These are phyloP conservation scores for Pseudonitzschia pungens DNA, from an alignment of 108 stramenopile species.

Conservation along the genomic window DNA sequence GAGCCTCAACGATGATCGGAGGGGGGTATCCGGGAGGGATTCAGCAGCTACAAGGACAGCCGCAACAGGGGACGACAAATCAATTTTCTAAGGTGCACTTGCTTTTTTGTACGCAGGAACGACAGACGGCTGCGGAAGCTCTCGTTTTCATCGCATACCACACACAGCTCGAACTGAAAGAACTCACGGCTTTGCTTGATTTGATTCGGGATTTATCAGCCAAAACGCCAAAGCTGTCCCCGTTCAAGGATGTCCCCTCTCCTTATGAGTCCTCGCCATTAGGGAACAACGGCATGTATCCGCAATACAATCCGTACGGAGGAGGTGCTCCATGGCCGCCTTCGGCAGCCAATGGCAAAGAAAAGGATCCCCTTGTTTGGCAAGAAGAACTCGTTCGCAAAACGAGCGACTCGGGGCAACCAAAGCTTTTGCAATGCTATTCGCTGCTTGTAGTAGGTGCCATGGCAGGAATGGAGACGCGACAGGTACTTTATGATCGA, in stretches of 20 bases:
- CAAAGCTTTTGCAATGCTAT: constrained; percentile 59
- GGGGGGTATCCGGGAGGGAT: neutral
- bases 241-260: constrained; percentile 62
- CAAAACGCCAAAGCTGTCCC: constrained; percentile 58
- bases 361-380: constrained; percentile 65
- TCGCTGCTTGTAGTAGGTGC: constrained; percentile 56
- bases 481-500: constrained; percentile 59
- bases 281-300: neutral
- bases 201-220: constrained; percentile 55
- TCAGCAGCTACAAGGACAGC: constrained; percentile 21
- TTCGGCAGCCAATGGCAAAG: constrained; percentile 23
- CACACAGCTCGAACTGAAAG: constrained; percentile 60
- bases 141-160: constrained; percentile 79
- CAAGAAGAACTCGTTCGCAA: constrained; percentile 57
- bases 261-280: constrained; percentile 35
- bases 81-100: constrained; percentile 44
- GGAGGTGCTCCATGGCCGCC: constrained; percentile 1
- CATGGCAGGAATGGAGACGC: constrained; percentile 62
- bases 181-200: constrained; percentile 64
- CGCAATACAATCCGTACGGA: neutral
- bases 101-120: constrained; percentile 55
- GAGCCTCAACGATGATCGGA: neutral
- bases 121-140: constrained; percentile 67
- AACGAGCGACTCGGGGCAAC: constrained; percentile 51
- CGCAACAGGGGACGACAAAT: constrained; percentile 15